Base-by-base conservation (phyloP, 257 asterid genomes). In the Nicotiana attenuata region DNA sequence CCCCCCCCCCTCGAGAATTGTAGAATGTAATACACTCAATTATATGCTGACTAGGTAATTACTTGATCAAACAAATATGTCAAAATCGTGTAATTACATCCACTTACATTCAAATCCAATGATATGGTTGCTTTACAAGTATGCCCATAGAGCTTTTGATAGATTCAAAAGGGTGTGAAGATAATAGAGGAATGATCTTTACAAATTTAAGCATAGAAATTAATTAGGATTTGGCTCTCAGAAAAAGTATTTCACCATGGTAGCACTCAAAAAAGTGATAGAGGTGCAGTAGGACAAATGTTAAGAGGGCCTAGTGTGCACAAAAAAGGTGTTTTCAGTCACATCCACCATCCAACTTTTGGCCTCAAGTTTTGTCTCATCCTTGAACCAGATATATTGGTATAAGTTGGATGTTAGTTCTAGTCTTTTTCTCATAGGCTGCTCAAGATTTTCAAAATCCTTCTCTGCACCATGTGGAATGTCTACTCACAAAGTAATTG, bases 391-490 rank as follows among this genome's bases (percentile, higher is more conserved):
- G 24, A 86, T 82, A 83, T 84, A 82, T 65, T 79, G 81, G 29
- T 76, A 47, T 55, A 59, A 61, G 82, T 83, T 82, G 82, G 52
- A 86, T 77, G 50, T 80, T 83, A 15, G 35, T 80, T 82, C 22
- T 59, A 75, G 77, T 82, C 57, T 75, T 75, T 85, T 60, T 82
- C 81, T 86, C 31, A 92, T 89, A 83, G 92, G 94, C 87, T 77
- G 82, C 56, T 73, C 56, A 78, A 86, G 91, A 92, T 92, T 88
- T 85, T 85, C 77, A 28, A 47, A 82, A 88, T 90, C 92, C 73
- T 83, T 65, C 52, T 73, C 45, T 59, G 83, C 77, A 55, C 84
- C 85, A 79, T 67, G 68, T 90, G 96, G 96, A 86, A 78, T 84
- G 86, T 87, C 90, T 85, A 90, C 88, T 89, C 91, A 89, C 78